phyloP scores from a whole-genome alignment of 2,329 filamentous ascomycete genomes.

The Fusarium avenaceum region DNA sequence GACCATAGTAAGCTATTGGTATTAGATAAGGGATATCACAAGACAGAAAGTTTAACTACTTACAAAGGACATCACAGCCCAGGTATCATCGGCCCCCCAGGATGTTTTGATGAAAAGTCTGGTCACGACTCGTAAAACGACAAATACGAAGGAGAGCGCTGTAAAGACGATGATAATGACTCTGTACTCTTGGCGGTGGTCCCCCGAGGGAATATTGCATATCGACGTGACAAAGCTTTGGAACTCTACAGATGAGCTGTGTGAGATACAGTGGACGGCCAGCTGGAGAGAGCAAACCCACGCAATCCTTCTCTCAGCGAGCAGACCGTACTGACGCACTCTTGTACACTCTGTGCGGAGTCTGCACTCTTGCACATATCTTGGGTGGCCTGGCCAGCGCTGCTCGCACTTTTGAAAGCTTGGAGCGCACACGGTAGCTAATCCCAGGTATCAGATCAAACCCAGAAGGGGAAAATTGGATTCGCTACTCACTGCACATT shows the following conservation, averaged over 20 bases:
- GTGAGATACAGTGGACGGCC: neutral
- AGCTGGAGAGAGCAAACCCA: neutral
- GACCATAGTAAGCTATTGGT: neutral
- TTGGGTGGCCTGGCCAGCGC: neutral
- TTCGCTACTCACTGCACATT: slow-evolving; percentile 8
- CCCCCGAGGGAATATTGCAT: neutral
- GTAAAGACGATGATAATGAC: neutral
- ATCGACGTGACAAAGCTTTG: neutral
- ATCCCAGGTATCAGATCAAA: neutral
- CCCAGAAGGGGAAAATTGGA: no score
- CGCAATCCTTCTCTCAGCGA: neutral
- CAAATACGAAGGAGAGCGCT: accelerated
- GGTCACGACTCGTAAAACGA: accelerated
- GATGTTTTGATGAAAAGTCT: neutral
- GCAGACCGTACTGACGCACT: neutral
- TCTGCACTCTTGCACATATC: neutral
- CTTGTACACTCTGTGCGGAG: neutral
- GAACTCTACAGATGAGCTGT: neutral
- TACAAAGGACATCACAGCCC: neutral
- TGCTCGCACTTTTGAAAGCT: neutral
- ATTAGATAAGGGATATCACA: neutral
- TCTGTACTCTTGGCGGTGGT: slow-evolving; percentile 1
- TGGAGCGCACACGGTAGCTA: neutral
- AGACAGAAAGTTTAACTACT: no score
- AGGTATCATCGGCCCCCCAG: slow-evolving; percentile 9